Base-by-base conservation (phyloP, 495 filamentous ascomycete species). In the Aspergillus ostianus region DNA sequence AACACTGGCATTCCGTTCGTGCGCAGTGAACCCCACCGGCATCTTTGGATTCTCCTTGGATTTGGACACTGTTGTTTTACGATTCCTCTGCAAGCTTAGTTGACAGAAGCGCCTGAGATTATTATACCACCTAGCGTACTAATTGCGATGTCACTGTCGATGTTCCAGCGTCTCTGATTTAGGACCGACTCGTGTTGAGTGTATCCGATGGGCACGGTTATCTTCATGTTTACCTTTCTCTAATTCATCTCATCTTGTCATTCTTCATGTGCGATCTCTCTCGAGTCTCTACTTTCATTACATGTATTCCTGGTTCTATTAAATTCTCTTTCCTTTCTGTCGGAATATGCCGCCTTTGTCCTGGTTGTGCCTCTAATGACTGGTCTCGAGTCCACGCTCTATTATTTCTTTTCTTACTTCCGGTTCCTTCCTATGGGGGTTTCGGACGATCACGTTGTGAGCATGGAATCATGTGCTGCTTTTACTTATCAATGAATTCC, bases 121-220 rank as follows among this genome's bases (percentile, higher is more conserved):
- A 57, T 67, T 67, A 67, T 67, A 67, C 65, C 65, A 64, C 58
- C 54, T 62, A 61, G 49, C 56, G 55, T 64, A 64, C 58, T 47
- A 55, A 46, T 48, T 53, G 20, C 51, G 52, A 61, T 61, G 56
- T 57, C 49, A 61, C 44, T 47, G 36, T 50, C 50, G 59, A 51
- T 61, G 59, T 47, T 61, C 47, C 36, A 32, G 26, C 45, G 53
- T 56, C 52, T 45, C 47, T 53, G 41, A 44, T 41, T 48, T 20
- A 48, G 49, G 57, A 32, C 53, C 49, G n/a, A 57, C 41, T 30
- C 59, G 44, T 32, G 51, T n/a, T 21, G 18, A 27, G 17, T 44
- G 53, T 36, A 55, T 53, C 51, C 27, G 26, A 53, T 53, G 29
- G 20, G 29, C 51, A 36, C 36, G 51, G n/a, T 13, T 36, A 13